Conservation (phyloP, 306 rosid genomes). For the Cicer yamashitae region DNA sequence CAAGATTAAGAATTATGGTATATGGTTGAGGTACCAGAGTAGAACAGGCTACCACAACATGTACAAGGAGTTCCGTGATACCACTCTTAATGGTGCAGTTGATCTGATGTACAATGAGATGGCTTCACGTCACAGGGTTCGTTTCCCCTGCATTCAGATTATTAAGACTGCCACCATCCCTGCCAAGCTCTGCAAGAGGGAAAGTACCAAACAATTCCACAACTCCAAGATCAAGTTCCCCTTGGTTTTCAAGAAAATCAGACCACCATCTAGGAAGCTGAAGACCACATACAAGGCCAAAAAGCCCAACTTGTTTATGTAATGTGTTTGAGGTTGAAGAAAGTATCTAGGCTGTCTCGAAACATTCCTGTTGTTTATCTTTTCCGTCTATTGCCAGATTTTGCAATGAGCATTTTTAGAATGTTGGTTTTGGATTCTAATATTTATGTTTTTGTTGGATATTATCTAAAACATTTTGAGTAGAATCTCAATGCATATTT, state of each 20-base stretch:
- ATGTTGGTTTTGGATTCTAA: slow-evolving; percentile 31
- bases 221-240: slow-evolving; percentile 92
- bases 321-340: slow-evolving; percentile 45
- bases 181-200: slow-evolving; percentile 91
- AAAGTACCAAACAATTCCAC: slow-evolving; percentile 87
- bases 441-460: slow-evolving; percentile 36
- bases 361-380: slow-evolving; percentile 14
- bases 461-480: slow-evolving; percentile 28
- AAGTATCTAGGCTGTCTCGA: not conserved
- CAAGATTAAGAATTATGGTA: slow-evolving; percentile 80
- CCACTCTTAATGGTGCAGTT: slow-evolving; percentile 85
- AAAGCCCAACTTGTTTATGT: slow-evolving; percentile 87
- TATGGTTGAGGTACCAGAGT: slow-evolving; percentile 91
- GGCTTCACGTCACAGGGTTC: slow-evolving; percentile 93
- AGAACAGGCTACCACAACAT: slow-evolving; percentile 93
- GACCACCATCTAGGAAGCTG: slow-evolving; percentile 87
- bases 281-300: slow-evolving; percentile 94
- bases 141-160: slow-evolving; percentile 87
- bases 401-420: slow-evolving; percentile 37
- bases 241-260: slow-evolving; percentile 75
- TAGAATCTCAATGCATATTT: slow-evolving; percentile 17
- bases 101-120: slow-evolving; percentile 82
- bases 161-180: slow-evolving; percentile 87
- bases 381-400: slow-evolving; percentile 31
- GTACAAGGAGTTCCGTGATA: slow-evolving; percentile 92